A percentile compares a stretch with the other conserved stretches of the same genome.
Conservation (phyloP, 1,139 yeast species). For the Yarrowia galli region DNA sequence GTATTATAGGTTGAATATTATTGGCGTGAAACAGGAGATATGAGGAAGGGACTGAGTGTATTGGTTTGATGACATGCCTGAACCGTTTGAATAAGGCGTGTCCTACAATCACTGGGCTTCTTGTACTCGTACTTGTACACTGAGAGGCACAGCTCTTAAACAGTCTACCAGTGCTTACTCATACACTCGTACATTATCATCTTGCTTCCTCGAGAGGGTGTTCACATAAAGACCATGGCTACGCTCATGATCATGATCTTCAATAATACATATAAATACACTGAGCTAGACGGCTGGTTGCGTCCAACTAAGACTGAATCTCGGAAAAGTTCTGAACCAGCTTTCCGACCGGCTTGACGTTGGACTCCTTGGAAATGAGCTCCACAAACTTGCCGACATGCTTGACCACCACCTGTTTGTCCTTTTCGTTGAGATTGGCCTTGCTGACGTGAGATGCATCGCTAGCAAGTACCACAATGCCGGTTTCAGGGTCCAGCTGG, state of each 20-base stretch:
- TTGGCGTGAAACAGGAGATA: too few species aligned
- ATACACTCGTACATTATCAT: neutral
- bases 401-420: slow-evolving; percentile 19
- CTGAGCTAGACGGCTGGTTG: neutral
- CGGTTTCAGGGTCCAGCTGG: slow-evolving; percentile 22
- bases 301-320: slow-evolving; percentile 2
- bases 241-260: neutral
- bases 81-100: too few species aligned
- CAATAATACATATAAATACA: neutral
- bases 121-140: too few species aligned
- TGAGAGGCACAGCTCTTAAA: too few species aligned
- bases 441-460: slow-evolving; percentile 8
- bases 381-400: slow-evolving; percentile 15
- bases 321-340: slow-evolving; percentile 36
- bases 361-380: slow-evolving; percentile 21
- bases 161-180: too few species aligned
- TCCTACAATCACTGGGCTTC: too few species aligned
- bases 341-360: slow-evolving; percentile 28
- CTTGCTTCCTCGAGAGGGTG: too few species aligned
- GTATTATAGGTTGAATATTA: too few species aligned
- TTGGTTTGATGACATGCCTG: too few species aligned
- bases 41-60: too few species aligned
- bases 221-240: neutral
- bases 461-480: slow-evolving; percentile 12
- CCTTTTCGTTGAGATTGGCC: slow-evolving; percentile 23